phyloP scores from a whole-genome alignment of 1,284 basidiomycete genomes.

The Fomitopsis palustris region DNA sequence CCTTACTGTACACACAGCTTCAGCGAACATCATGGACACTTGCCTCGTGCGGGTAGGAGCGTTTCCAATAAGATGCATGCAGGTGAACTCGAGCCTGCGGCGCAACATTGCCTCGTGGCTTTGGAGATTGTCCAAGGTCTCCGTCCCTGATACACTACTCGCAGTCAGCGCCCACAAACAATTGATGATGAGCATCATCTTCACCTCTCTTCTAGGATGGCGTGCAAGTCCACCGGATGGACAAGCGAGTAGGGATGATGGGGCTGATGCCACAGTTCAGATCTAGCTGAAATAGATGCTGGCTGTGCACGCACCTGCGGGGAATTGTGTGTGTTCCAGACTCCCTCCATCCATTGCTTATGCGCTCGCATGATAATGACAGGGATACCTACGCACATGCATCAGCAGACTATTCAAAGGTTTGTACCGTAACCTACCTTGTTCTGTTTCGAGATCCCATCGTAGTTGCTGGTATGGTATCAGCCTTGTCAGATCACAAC shows the following conservation, averaged over 20 bases:
- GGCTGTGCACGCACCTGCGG: conserved; percentile 12
- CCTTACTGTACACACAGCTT: not conserved
- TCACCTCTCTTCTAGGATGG: conserved; percentile 25
- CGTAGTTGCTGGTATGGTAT: conserved; percentile 51
- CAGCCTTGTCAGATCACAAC: conserved; percentile 35
- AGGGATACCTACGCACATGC: not conserved
- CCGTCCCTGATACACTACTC: not conserved
- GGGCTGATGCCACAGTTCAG: not conserved
- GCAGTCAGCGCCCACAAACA: not conserved
- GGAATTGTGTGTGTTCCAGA: conserved; percentile 35
- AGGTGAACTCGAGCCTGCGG: not conserved
- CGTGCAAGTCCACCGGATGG: conserved; percentile 23
- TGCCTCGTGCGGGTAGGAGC: not conserved
- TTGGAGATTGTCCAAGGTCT: not conserved
- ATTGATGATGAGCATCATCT: conserved; percentile 1
- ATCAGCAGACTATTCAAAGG: not conserved
- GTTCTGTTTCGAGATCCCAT: conserved; percentile 42
- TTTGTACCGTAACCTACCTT: conserved; percentile 30
- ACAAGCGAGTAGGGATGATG: conserved; percentile 13
- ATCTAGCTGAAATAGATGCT: not conserved
- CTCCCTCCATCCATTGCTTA: conserved; percentile 46
- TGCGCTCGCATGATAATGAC: conserved; percentile 18
- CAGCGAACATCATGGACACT: not conserved
- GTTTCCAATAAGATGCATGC: not conserved
- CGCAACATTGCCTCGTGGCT: not conserved